Percentiles rank a stretch among this genome's conserved stretches.
These are phyloP conservation scores for Linnemannia zychae DNA, from an alignment of 192 early-diverging fungal genomes.

Conservation along the genomic window DNA sequence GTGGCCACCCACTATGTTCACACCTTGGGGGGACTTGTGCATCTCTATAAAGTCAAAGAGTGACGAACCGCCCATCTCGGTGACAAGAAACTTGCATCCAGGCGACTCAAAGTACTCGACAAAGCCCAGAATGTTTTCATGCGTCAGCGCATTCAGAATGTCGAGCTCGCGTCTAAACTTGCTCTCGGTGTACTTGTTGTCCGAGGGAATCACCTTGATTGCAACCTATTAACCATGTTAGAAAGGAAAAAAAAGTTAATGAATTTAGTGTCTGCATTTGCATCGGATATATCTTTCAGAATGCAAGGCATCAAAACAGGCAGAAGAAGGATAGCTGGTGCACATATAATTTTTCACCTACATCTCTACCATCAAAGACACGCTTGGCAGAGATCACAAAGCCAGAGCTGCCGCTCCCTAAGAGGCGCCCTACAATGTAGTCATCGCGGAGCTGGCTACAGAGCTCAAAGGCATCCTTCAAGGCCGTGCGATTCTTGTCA, in stretches of 20 bases:
- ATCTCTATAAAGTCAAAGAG: constrained; percentile 35
- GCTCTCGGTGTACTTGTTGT: constrained; percentile 12
- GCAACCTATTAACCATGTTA: constrained; percentile 7
- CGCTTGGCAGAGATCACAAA: constrained; percentile 24
- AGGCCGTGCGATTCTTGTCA: not conserved
- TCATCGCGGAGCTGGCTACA: constrained; percentile 8
- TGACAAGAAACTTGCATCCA: constrained; percentile 17
- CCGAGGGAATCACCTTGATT: constrained; percentile 21
- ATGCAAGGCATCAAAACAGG: not conserved
- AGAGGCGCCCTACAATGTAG: constrained; percentile 13
- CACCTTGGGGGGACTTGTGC: constrained; percentile 1
- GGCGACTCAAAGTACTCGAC: constrained; percentile 14
- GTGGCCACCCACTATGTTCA: not conserved
- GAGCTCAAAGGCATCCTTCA: constrained; percentile 5
- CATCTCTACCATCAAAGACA: constrained; percentile 17
- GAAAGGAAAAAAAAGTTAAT: not conserved
- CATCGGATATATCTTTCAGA: not conserved
- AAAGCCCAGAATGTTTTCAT: constrained; percentile 29
- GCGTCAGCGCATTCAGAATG: constrained; percentile 16
- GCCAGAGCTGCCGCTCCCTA: constrained; percentile 29
- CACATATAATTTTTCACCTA: not conserved
- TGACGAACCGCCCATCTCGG: constrained; percentile 21
- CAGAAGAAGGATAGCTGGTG: not conserved
- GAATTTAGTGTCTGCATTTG: not conserved
- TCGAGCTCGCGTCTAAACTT: constrained; percentile 30